These are phyloP conservation scores for Linum tenue DNA, from an alignment of 345 rosid genomes.

Conservation along the genomic window DNA sequence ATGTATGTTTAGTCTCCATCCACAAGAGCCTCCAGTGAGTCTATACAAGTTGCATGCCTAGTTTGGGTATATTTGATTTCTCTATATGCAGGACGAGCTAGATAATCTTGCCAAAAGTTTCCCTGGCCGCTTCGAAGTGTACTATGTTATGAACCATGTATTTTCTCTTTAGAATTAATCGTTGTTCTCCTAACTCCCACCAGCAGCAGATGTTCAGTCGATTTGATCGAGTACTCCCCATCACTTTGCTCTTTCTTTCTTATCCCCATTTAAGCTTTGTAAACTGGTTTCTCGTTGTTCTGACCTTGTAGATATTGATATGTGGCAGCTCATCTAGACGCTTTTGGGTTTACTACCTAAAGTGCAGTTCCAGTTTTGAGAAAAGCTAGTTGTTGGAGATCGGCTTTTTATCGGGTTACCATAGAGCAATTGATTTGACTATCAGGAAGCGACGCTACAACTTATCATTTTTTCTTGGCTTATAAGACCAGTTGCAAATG, in stretches of 20 bases:
- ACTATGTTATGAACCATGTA: constrained; percentile 27
- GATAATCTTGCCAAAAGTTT: constrained; percentile 15
- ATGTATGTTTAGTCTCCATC: too few species aligned
- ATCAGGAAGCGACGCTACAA: too few species aligned
- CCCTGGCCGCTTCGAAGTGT: constrained; percentile 15
- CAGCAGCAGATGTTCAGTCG: constrained; percentile 19
- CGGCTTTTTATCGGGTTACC: neutral
- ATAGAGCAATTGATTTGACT: too few species aligned
- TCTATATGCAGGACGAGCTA: constrained; percentile 20
- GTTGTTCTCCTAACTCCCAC: constrained; percentile 9
- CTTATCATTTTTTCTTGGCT: too few species aligned
- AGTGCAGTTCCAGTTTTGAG: constrained; percentile 24
- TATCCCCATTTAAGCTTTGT: neutral
- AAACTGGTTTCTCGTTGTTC: neutral
- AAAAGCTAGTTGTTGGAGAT: neutral
- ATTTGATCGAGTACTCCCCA: neutral
- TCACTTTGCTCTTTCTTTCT: neutral
- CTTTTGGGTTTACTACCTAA: constrained; percentile 17
- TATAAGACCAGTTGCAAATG: too few species aligned
- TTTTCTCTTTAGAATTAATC: neutral
- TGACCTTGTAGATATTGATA: constrained; percentile 12
- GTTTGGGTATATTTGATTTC: neutral
- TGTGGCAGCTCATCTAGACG: constrained; percentile 20
- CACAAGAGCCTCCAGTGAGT: too few species aligned
- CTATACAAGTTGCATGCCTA: neutral